Conservation (phyloP, 345 rosid genomes). For the Excoecaria agallocha region DNA sequence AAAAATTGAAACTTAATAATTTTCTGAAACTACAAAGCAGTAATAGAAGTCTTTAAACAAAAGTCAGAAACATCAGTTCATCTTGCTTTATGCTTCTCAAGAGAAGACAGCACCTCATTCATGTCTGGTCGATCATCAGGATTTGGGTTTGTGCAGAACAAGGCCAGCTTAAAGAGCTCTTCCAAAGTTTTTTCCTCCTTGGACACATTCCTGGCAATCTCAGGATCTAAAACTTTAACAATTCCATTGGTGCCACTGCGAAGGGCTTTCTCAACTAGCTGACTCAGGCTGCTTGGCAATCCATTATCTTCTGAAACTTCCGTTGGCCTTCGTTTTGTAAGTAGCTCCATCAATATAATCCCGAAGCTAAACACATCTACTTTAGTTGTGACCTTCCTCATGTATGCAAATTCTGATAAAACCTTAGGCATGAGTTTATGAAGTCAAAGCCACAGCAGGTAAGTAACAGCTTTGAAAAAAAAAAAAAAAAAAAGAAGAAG, state of each 20-base stretch:
- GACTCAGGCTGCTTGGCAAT: constrained; percentile 44
- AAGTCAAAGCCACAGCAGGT: neutral
- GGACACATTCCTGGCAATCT: constrained; percentile 21
- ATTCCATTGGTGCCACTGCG: constrained; percentile 38
- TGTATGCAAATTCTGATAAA: constrained; percentile 73
- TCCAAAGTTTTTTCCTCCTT: constrained; percentile 28
- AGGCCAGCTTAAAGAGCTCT: constrained; percentile 51
- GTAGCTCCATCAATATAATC: constrained; percentile 62
- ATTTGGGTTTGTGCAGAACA: constrained; percentile 49
- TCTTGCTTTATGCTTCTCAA: constrained; percentile 37
- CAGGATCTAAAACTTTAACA: constrained; percentile 47
- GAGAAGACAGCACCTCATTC: constrained; percentile 55
- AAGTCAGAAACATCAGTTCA: neutral
- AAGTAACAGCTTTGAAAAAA: neutral
- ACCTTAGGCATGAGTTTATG: neutral
- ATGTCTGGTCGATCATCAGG: constrained; percentile 62
- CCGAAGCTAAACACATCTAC: constrained; percentile 91
- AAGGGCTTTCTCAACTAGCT: constrained; percentile 50
- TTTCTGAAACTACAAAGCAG: too few species aligned
- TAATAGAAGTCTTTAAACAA: neutral
- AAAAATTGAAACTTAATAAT: too few species aligned
- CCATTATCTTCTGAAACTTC: constrained; percentile 48
- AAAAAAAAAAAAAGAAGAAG: neutral
- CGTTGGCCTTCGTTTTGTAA: constrained; percentile 75
- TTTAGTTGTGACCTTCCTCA: constrained; percentile 72